Evolutionary conservation across 169 alveolate genomes (phyloP).

Genomic region (Babesia bigemina): DNA sequence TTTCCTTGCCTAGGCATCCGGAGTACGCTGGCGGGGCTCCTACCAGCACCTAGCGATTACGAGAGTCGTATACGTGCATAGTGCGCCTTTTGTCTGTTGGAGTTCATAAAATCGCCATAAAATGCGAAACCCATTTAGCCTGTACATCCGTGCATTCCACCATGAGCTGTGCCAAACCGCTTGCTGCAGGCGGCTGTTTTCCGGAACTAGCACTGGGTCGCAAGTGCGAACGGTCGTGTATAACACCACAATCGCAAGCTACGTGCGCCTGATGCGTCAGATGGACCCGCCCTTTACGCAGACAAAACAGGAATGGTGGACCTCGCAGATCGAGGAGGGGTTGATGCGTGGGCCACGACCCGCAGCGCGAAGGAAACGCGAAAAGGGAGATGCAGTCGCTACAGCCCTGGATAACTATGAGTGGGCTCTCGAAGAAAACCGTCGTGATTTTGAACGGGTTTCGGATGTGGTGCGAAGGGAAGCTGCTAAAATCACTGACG

Average conservation of each 20-base stretch:
- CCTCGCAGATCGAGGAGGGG: background rate
- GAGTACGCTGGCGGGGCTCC: too few species aligned
- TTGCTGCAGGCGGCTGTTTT: background rate
- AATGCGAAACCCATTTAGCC: background rate
- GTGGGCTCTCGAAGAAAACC: background rate
- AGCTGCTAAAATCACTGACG: background rate
- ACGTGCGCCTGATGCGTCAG: background rate
- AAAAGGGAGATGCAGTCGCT: background rate
- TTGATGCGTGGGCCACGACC: background rate
- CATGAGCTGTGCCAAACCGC: background rate
- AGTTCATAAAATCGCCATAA: background rate
- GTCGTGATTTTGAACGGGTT: background rate
- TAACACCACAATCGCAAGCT: background rate
- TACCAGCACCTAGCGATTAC: too few species aligned
- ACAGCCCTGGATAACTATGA: slow-evolving; percentile 4
- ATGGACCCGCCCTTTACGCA: background rate
- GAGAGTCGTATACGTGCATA: too few species aligned
- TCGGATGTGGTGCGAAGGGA: background rate
- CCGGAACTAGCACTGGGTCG: background rate
- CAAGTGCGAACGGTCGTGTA: background rate
- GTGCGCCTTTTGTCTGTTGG: too few species aligned
- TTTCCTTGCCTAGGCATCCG: too few species aligned
- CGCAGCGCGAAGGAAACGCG: background rate
- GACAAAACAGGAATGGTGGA: background rate
- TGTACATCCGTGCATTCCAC: background rate